Percentiles rank a stretch among this genome's conserved stretches.
phyloP scores from a whole-genome alignment of 768 basidiomycete genomes.

The Hericium rajendrae region DNA sequence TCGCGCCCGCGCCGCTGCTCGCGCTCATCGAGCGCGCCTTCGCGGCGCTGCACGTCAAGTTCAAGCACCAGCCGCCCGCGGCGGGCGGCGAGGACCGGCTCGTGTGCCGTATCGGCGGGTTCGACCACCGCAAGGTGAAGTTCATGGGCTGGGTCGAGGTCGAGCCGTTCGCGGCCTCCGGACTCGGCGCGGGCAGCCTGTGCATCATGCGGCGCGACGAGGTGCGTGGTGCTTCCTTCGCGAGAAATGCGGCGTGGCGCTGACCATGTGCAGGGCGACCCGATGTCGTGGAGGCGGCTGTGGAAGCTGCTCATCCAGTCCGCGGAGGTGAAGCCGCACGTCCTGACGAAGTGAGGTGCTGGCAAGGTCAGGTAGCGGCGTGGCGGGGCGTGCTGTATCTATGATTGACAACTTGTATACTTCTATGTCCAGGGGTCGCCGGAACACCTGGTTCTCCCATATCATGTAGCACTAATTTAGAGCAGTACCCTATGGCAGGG shows the following conservation, averaged over 20 bases:
- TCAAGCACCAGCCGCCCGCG: slow-evolving; percentile 27
- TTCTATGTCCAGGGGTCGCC: too few species aligned
- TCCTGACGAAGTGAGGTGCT: slow-evolving; percentile 23
- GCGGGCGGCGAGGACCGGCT: slow-evolving; percentile 3
- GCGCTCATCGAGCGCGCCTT: slow-evolving; percentile 47
- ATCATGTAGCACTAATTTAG: too few species aligned
- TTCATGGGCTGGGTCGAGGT: slow-evolving; percentile 73
- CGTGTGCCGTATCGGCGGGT: slow-evolving; percentile 47
- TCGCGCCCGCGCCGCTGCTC: slow-evolving; percentile 44
- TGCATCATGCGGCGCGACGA: slow-evolving; percentile 62
- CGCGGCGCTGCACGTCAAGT: slow-evolving; percentile 36
- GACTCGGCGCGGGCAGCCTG: slow-evolving; percentile 43
- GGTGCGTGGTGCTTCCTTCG: slow-evolving; percentile 29
- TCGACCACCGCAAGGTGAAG: slow-evolving; percentile 49
- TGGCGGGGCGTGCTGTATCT: too few species aligned
- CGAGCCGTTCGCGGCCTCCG: slow-evolving; percentile 44
- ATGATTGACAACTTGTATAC: too few species aligned
- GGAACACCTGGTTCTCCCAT: too few species aligned
- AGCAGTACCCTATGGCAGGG: too few species aligned
- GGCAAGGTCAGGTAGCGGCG: too few species aligned
- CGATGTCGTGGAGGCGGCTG: slow-evolving; percentile 67
- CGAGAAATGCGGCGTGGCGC: not conserved
- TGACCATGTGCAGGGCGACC: slow-evolving; percentile 47
- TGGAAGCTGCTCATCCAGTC: slow-evolving; percentile 58
- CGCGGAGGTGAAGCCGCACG: slow-evolving; percentile 46